Conservation (phyloP, 2,329 filamentous ascomycete species). For the Colletotrichum paranaense region DNA sequence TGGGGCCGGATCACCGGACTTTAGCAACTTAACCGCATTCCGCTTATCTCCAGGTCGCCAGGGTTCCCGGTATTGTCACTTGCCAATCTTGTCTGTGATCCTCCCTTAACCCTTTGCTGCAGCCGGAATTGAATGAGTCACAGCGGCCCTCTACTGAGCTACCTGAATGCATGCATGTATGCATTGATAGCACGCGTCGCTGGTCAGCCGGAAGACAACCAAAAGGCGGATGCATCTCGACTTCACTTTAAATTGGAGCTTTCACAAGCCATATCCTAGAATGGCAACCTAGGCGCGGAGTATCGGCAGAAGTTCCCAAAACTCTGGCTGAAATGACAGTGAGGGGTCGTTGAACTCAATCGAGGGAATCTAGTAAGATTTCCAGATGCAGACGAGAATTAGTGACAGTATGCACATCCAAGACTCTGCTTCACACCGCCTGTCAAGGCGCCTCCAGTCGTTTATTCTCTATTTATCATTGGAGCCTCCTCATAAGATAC, state of each 20-base stretch:
- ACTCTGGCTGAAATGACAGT: not conserved
- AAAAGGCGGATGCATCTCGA: too few species aligned
- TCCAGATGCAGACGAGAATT: not conserved
- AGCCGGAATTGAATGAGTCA: not conserved
- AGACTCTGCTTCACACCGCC: not conserved
- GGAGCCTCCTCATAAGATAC: not conserved
- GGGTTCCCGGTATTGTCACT: not conserved
- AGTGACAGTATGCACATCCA: not conserved
- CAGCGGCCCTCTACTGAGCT: not conserved
- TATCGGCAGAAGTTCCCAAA: not conserved
- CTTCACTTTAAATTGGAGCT: not conserved
- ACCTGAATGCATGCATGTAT: not conserved
- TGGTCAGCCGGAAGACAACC: not conserved
- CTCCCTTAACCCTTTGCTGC: not conserved
- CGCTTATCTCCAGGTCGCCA: not conserved
- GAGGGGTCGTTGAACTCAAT: not conserved
- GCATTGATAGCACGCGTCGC: not conserved
- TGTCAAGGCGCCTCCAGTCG: not conserved
- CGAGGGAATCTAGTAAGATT: not conserved
- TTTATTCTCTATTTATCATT: not conserved
- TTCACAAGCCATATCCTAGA: not conserved
- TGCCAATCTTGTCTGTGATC: not conserved
- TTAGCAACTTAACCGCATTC: constrained; percentile 9
- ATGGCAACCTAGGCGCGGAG: not conserved
- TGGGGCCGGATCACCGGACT: constrained; percentile 22